Evolutionary conservation across 305 asterid species (phyloP), one percentile per base, ranked within the genome.

Genomic region (Fraxinus sp.): DNA sequence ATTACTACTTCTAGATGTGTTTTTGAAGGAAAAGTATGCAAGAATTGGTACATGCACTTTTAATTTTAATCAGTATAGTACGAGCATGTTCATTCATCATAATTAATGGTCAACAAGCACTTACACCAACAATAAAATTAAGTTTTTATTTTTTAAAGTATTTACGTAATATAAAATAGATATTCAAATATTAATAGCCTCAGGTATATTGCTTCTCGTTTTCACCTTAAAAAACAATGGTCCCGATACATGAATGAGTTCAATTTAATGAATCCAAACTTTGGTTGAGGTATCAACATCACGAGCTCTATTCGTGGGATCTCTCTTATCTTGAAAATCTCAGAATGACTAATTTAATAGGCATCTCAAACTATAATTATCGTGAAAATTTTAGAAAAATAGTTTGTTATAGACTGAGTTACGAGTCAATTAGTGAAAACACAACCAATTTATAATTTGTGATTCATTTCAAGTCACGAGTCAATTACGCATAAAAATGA

Each of bases 251-350:
- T 37, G 78, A 75, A 75, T 75, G 78, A 75, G 35, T 75, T 75
- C 79, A 22, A 75, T 75, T 36, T 39, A 75, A 75, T 75, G 79
- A 75, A 75, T 49, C 59, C 79, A 75, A 75, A 43, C 35, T 39
- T 75, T 75, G 26, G 79, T 75, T 75, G 55, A 75, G 20, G 59
- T 75, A 22, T 75, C 79, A 75, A 75, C 79, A 39, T 75, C 79
- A 39, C 20, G 43, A 74, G 49, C n/a, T 36, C 41, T 35, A 22
- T 39, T 75, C n/a, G 62, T 75, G 62, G 79, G 20, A 3, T 46
- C 24, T 55, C 59, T 36, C 2, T 37, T 37, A 37, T 36, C 28
- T n/a, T 75, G 55, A 39, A 37, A 37, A 75, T 35, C 33, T 26
- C 78, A 9, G 20, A 35, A n/a, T 41, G 55, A 37, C n/a, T 30